Evolutionary conservation across 2,329 filamentous ascomycete species (phyloP).

Genomic region (Aspergillus sp.): DNA sequence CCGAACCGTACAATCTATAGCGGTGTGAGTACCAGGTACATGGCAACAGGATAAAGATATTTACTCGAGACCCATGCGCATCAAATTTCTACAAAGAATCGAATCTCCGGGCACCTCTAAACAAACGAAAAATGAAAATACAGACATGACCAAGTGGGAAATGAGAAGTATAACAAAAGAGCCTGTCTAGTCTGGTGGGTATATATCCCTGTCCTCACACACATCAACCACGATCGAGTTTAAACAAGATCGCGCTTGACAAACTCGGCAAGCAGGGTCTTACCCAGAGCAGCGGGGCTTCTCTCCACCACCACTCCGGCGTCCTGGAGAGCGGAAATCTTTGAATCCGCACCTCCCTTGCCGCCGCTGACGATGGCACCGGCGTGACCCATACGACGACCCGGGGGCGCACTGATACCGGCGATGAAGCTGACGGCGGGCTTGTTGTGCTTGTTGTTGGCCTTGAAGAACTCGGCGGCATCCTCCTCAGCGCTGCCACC

Average conservation of each 20-base stretch:
- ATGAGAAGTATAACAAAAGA: neutral
- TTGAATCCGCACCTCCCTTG: slow-evolving; percentile 95
- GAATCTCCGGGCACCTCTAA: slow-evolving; percentile 31
- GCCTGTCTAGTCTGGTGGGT: neutral
- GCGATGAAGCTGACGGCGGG: slow-evolving; percentile 97
- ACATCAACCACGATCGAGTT: slow-evolving; percentile 13
- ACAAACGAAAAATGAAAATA: slow-evolving; percentile 14
- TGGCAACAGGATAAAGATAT: neutral
- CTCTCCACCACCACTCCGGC: slow-evolving; percentile 95
- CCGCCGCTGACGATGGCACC: slow-evolving; percentile 96
- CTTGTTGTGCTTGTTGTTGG: slow-evolving; percentile 87
- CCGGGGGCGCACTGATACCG: slow-evolving; percentile 92
- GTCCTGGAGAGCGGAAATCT: slow-evolving; percentile 88
- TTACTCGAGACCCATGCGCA: neutral
- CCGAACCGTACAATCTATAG: neutral
- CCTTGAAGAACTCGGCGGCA: slow-evolving; percentile 88
- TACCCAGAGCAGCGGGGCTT: slow-evolving; percentile 83
- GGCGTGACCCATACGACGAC: slow-evolving; percentile 96
- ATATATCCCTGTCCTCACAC: slow-evolving; percentile 1
- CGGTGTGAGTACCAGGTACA: neutral
- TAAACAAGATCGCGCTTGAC: slow-evolving; percentile 93
- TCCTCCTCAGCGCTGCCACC: slow-evolving; percentile 97
- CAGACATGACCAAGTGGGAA: slow-evolving; percentile 13
- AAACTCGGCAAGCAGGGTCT: slow-evolving; percentile 90
- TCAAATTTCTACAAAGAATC: slow-evolving; percentile 22